Conservation (phyloP, 305 asterid species). For the Fraxinus velutina region DNA sequence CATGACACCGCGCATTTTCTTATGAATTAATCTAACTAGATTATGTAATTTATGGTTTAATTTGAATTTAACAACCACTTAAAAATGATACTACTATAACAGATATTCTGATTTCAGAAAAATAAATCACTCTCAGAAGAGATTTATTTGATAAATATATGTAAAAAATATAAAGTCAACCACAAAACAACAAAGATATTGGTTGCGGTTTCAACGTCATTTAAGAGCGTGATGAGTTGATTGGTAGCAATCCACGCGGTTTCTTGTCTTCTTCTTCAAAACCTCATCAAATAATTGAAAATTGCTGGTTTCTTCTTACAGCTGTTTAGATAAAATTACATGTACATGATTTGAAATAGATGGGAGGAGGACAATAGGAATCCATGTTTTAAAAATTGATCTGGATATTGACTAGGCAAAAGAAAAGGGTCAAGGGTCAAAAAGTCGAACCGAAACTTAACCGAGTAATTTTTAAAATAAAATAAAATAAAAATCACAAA, state of each 20-base stretch:
- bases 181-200: not conserved
- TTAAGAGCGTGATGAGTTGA: not conserved
- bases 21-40: not conserved
- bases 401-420: no score
- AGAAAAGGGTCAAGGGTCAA: no score
- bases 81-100: not conserved
- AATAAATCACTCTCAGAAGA: not conserved
- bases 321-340: not conserved
- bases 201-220: not conserved
- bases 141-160: not conserved
- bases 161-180: not conserved
- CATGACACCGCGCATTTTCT: not conserved
- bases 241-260: not conserved
- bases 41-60: not conserved
- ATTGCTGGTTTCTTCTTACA: not conserved
- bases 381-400: no score
- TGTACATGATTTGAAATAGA: not conserved
- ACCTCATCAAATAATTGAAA: not conserved
- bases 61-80: not conserved
- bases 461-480: no score
- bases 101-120: not conserved
- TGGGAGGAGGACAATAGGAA: not conserved
- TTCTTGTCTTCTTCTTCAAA: not conserved
- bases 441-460: no score
- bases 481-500: no score